Evolutionary conservation across 2,329 filamentous ascomycete species (phyloP).

Genomic region (Chaetomiaceae sp.): DNA sequence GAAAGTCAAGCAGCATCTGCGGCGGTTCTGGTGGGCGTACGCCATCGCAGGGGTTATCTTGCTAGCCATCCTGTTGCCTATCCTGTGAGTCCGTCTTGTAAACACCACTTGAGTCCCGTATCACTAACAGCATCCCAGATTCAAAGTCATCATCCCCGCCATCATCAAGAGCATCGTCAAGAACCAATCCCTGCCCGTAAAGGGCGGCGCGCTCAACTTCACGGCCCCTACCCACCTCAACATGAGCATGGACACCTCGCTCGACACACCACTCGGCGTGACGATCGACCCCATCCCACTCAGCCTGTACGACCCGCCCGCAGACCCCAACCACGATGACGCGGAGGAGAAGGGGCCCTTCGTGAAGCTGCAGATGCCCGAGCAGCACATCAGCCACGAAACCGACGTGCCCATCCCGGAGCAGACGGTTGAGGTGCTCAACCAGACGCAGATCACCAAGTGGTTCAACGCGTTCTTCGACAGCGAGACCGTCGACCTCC

Average conservation of each 20-base stretch:
- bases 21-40: constrained; percentile 40
- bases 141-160: constrained; percentile 41
- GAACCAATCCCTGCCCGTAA: constrained; percentile 35
- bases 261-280: constrained; percentile 34
- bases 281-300: constrained; percentile 30
- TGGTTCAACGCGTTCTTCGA: constrained; percentile 39
- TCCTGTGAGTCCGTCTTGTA: constrained; percentile 45
- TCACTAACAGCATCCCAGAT: constrained; percentile 28
- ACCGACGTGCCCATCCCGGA: constrained; percentile 5
- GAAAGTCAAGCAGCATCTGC: constrained; percentile 36
- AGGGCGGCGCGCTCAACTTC: constrained; percentile 31
- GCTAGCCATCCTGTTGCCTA: constrained; percentile 39
- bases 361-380: constrained; percentile 9
- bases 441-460: constrained; percentile 34
- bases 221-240: constrained; percentile 30
- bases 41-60: constrained; percentile 36
- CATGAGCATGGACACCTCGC: constrained; percentile 32
- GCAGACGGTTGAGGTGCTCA: constrained; percentile 23
- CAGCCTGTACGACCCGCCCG: constrained; percentile 1
- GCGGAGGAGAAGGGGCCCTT: neutral
- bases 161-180: constrained; percentile 41
- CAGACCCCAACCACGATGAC: neutral
- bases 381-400: constrained; percentile 9
- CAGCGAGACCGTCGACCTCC: constrained; percentile 22
- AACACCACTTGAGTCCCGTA: no score